Base-by-base conservation (phyloP, 108 stramenopile species). In the Fragilariopsis cylindrus region DNA sequence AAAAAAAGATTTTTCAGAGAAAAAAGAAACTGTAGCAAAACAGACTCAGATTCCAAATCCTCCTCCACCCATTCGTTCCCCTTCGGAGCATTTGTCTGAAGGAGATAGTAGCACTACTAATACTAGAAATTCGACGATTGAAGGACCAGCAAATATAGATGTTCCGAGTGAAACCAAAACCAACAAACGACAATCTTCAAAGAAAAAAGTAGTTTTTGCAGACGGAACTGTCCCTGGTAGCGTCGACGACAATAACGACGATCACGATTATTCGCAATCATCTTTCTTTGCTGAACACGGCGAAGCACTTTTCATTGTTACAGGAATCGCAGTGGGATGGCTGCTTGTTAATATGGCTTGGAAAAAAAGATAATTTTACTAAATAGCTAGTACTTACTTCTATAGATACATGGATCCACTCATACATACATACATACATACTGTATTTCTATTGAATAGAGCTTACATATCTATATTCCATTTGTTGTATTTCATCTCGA, bases 241-340 rank as follows among this genome's bases (percentile, higher is more conserved):
- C 40, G 64, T 48, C 4, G 65, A 72, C 4, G 67, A 52, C 8
- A 48, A 68, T 53, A 12, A 53, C 19, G 70, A 71, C 41, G 62
- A 43, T 11, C 43, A 63, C 13, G 77, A 78, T 58, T 50, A 54
- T 11, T 49, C 46, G 7, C 65, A 68, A 0, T 18, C 57, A 9
- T 70, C 78, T 16, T 79, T 79, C 41, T 44, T 68, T 7, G 78
- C 69, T 11, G 78, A 79, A 48, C 78, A 79, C 72, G 70, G 48
- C 15, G 78, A 79, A 21, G 78, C 78, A 13, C 47, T 79, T 40
- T 15, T 79, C 7, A 45, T 79, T 48, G 7, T 74, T 55, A 57
- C 18, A 19, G 68, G 73, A 42, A 41, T 74, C 43, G 65, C 52
- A 3, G 41, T 78, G 18, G 77, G 77, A 57, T 78, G 69, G 11